Evolutionary conservation across 176 grass and related monocot genomes (phyloP).

Genomic region (Avena eriantha): DNA sequence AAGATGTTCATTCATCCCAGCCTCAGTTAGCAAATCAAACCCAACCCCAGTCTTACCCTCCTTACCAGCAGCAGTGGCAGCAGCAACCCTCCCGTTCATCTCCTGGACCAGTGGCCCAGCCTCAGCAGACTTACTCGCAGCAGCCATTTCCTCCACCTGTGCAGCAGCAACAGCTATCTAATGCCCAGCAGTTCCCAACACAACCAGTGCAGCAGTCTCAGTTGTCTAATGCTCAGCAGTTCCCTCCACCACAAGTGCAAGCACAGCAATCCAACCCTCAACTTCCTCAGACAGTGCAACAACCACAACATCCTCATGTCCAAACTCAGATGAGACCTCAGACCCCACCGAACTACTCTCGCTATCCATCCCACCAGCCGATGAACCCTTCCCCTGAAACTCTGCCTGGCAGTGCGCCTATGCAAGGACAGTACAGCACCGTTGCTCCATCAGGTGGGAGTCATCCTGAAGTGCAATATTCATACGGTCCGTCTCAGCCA

Average conservation of each 20-base stretch:
- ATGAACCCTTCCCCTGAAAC: constrained; percentile 67
- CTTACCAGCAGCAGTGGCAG: constrained; percentile 60
- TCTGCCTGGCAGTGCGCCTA: constrained; percentile 56
- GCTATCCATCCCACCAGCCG: constrained; percentile 67
- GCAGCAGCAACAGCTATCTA: constrained; percentile 50
- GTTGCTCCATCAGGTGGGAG: constrained; percentile 51
- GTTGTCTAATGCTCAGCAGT: constrained; percentile 48
- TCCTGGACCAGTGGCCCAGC: constrained; percentile 45
- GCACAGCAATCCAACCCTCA: constrained; percentile 52
- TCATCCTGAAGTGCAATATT: constrained; percentile 62
- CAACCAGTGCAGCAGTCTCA: constrained; percentile 44
- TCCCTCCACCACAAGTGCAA: constrained; percentile 39
- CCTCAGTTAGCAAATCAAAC: constrained; percentile 50
- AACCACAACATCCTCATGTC: constrained; percentile 50
- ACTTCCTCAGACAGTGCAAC: constrained; percentile 56
- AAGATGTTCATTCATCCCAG: constrained; percentile 66
- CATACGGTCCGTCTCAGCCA: constrained; percentile 52
- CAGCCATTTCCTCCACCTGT: constrained; percentile 49
- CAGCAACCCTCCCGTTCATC: constrained; percentile 52
- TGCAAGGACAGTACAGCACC: constrained; percentile 66
- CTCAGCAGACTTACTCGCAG: constrained; percentile 57
- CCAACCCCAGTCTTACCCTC: constrained; percentile 46
- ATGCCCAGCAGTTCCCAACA: constrained; percentile 42
- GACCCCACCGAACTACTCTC: constrained; percentile 64
- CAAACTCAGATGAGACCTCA: constrained; percentile 74